Base-by-base conservation (phyloP, 2,329 filamentous ascomycete genomes). In the Hypoxylon sp. region DNA sequence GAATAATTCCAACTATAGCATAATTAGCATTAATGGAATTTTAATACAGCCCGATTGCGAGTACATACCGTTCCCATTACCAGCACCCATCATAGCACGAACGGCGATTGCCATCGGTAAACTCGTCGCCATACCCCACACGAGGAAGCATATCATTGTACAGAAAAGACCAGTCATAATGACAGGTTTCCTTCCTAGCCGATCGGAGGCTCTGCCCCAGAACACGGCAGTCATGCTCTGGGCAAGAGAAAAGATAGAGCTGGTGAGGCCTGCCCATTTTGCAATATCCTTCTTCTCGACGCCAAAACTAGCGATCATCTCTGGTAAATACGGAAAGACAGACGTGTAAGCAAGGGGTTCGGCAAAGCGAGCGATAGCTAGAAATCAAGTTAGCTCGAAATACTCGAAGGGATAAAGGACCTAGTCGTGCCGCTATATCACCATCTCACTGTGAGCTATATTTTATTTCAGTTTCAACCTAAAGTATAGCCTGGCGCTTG, bases 121-220 rank as follows among this genome's bases (percentile, higher is more conserved):
- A 70, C 86, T 93, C 3, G 87, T 91, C 0, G 94, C 94, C 80
- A 97, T 89, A 5, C 96, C 95, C 88, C 94, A 98, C 22, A 94
- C 71, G 19, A 98, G 74, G 73, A 92, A 94, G 44, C 91, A 91
- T 0, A 90, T 77, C 92, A 98, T 97, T 48, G 94, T 97, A 74
- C 88, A 92, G 39, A 90, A 78, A 17, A 96, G 83, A 0, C 92
- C 94, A 6, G 86, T 76, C 13, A 98, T 84, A 66, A 98, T 93
- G 42, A 91, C 87, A 0, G 91, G 92, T 77, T 97, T 98, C 62
- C 95, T 88, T 19, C 95, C 96, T 69, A 92, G 88, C 47, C 80
- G 83, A 78, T 98, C 96, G 0, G 94, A 93, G 1, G 91, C 87
- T 71, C 89, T 86, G 5, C 94, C 91, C 92, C 93, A 95, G 0